Percentiles rank a stretch among this genome's conserved stretches.
phyloP scores from a whole-genome alignment of 306 rosid genomes.

The Crotalaria pallida region DNA sequence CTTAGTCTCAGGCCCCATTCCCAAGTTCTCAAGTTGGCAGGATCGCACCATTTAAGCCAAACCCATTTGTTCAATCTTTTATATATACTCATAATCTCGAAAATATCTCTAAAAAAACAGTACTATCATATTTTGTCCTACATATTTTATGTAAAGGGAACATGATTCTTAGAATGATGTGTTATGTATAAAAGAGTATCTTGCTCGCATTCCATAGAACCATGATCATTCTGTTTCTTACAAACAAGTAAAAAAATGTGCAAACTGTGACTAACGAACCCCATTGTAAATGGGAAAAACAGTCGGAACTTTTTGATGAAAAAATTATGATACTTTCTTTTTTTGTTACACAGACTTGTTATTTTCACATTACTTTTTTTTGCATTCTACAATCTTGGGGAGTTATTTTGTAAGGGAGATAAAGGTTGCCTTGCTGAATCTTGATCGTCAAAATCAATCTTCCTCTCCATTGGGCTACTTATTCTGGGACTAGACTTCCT shows the following conservation, averaged over 20 bases:
- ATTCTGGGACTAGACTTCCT: conserved; percentile 56
- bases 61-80: too few relatives aligned
- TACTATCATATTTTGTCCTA: too few relatives aligned
- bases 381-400: conserved; percentile 58
- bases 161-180: too few relatives aligned
- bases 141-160: too few relatives aligned
- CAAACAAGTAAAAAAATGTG: conserved; percentile 17
- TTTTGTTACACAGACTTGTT: background rate
- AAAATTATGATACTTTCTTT: background rate
- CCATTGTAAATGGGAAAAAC: conserved; percentile 9
- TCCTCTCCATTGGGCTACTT: conserved; percentile 53
- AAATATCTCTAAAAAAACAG: too few relatives aligned
- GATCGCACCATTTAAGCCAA: too few relatives aligned
- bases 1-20: too few relatives aligned
- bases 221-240: conserved; percentile 7
- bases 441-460: conserved; percentile 48
- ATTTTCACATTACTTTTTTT: conserved; percentile 30
- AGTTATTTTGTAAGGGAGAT: conserved; percentile 69
- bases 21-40: too few relatives aligned
- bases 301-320: background rate
- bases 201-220: conserved; percentile 22
- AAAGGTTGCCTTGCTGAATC: conserved; percentile 62
- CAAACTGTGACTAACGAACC: background rate
- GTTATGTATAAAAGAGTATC: too few relatives aligned
- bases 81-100: too few relatives aligned